Conservation (phyloP, 2,329 filamentous ascomycete genomes). For the Cyanodermella asteris region DNA sequence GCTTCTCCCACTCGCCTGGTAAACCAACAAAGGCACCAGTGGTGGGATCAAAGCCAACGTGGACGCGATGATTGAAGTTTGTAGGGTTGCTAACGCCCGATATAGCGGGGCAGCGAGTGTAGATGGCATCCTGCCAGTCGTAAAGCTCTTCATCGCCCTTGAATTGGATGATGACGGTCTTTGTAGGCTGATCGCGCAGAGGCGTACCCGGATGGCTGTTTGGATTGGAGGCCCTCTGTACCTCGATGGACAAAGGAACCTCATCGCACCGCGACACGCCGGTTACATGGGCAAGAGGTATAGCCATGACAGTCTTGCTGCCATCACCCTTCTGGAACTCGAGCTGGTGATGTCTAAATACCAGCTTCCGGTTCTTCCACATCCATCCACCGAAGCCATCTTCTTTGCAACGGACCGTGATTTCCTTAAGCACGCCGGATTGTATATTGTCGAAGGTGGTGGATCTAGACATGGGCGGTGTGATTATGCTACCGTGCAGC, state of each 20-base stretch:
- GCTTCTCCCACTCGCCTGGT: conserved; percentile 89
- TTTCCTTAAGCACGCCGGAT: conserved; percentile 51
- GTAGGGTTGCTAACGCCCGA: conserved; percentile 96
- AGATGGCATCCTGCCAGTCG: conserved; percentile 97
- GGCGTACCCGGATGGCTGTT: conserved; percentile 41
- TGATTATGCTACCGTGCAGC: conserved; percentile 8
- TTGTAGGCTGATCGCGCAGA: conserved; percentile 55
- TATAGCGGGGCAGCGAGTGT: conserved; percentile 90
- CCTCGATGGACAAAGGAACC: conserved; percentile 80
- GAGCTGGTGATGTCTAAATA: conserved; percentile 76
- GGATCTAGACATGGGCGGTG: conserved; percentile 5
- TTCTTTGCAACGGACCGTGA: conserved; percentile 45
- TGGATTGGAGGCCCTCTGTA: conserved; percentile 44
- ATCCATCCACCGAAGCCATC: conserved; percentile 58
- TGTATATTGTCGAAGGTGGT: conserved; percentile 4
- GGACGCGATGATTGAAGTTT: conserved; percentile 91
- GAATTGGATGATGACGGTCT: conserved; percentile 75
- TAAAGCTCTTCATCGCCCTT: conserved; percentile 94
- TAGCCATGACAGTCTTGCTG: conserved; percentile 67
- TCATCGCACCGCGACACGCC: conserved; percentile 81
- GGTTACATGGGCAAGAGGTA: conserved; percentile 69
- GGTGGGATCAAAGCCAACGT: conserved; percentile 90
- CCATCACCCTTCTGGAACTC: conserved; percentile 88
- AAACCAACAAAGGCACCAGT: conserved; percentile 89
- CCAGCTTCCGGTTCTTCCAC: conserved; percentile 83